Conservation (phyloP, 208 protist species). For the Leishmania guyanensis region DNA sequence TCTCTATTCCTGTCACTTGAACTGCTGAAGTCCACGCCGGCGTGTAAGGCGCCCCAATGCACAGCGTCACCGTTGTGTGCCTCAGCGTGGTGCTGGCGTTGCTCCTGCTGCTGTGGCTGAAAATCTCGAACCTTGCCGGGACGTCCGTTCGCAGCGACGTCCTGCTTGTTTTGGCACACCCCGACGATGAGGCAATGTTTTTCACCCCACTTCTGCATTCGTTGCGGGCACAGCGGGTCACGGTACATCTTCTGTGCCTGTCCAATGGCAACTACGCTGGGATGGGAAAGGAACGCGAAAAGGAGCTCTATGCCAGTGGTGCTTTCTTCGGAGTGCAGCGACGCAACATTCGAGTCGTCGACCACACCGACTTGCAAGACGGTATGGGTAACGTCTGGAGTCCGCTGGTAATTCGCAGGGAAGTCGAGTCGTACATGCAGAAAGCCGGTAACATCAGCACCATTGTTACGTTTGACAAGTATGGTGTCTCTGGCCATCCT, state of each 20-base stretch:
- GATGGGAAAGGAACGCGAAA: constrained; percentile 70
- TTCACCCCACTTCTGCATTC: constrained; percentile 77
- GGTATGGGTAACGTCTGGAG: constrained; percentile 84
- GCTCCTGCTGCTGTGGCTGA: constrained; percentile 57
- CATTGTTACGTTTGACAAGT: constrained; percentile 95
- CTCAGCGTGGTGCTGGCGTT: constrained; percentile 19
- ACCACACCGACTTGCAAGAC: constrained; percentile 88
- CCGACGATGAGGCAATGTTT: constrained; percentile 94
- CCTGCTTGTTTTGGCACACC: constrained; percentile 90
- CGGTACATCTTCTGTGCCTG: constrained; percentile 92
- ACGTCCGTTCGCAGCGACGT: constrained; percentile 73
- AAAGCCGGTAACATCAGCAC: constrained; percentile 69
- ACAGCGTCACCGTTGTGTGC: not conserved
- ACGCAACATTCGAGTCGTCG: constrained; percentile 51
- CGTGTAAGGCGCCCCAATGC: not conserved
- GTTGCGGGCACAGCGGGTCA: constrained; percentile 40
- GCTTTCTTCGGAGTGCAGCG: constrained; percentile 68
- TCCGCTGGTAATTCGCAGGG: constrained; percentile 41
- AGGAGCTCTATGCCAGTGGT: constrained; percentile 90
- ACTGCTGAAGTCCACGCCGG: not conserved
- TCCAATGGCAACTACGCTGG: constrained; percentile 92
- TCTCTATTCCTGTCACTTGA: not conserved
- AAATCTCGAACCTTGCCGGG: constrained; percentile 18
- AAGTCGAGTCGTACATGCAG: constrained; percentile 67
- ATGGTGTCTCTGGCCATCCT: constrained; percentile 94